phyloP scores from a whole-genome alignment of 2,329 filamentous ascomycete genomes.

The Fusarium circinatum region DNA sequence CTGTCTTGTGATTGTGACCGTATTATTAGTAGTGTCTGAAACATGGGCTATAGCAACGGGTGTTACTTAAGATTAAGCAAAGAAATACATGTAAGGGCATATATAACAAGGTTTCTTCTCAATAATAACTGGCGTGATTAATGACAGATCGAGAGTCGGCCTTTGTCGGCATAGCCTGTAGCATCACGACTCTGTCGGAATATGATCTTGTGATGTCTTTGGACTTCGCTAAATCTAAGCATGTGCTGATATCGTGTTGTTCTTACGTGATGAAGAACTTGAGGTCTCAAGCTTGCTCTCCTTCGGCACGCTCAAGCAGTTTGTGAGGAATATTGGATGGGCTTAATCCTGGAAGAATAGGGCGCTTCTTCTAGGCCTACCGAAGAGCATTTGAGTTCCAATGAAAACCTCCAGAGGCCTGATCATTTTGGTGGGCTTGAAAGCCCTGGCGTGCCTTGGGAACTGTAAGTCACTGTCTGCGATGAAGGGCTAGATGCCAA shows the following conservation, averaged over 20 bases:
- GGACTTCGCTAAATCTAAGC: background rate
- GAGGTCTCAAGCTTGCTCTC: background rate
- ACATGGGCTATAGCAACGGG: background rate
- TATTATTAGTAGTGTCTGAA: background rate
- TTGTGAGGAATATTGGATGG: background rate
- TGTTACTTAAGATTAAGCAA: background rate
- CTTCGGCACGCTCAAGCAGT: background rate
- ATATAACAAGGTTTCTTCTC: background rate
- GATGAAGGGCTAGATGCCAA: background rate
- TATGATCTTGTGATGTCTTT: conserved; percentile 4
- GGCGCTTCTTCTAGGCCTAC: background rate
- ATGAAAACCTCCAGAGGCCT: background rate
- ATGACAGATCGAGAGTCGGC: background rate
- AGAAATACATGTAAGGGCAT: background rate
- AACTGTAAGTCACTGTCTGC: background rate
- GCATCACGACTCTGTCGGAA: background rate
- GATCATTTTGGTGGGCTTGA: background rate
- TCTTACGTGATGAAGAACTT: background rate
- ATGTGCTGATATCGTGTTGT: conserved; percentile 6
- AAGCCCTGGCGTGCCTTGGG: background rate
- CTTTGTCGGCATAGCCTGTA: background rate
- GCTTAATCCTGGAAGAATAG: background rate
- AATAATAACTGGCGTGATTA: background rate
- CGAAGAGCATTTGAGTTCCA: background rate
- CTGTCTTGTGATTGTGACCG: background rate